Base-by-base conservation (phyloP, 352 stramenopile species). In the Pythium biforme region DNA sequence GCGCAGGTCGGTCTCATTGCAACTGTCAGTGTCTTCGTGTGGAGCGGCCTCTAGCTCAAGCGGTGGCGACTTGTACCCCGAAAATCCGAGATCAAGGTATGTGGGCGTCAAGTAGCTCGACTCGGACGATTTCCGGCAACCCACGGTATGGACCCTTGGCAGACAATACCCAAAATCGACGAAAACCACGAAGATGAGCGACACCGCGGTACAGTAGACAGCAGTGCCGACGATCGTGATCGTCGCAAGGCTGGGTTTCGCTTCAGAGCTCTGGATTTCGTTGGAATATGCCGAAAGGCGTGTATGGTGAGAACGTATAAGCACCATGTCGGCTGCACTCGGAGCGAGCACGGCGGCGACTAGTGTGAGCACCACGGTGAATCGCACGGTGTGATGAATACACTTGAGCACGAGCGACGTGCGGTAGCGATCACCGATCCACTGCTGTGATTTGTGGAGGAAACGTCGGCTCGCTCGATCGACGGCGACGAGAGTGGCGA, bases 271-370 rank as follows among this genome's bases (percentile, higher is more conserved):
- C 31, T 10, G 5, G 31, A 10, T 34, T 5, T 34, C 31, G 37
- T 37, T 37, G 14, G 31, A 37, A 43, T 17, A 23, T 4, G 64
- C 29, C 48, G 62, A 50, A 31, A 69, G 57, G 17, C 62, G 62
- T 50, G 64, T 52, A 1, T 51, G 37, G 25, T 50, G 48, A 25
- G 50, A 41, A 5, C 56, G 55, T 7, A 69, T 8, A 14, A 69
- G 43, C 20, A 69, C n/a, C 40, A 64, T 41, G 33, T 69, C 62
- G 22, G 20, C 40, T 2, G 62, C 49, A n/a, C 64, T 62, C 31
- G 62, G 62, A 29, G 39, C 9, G 0, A 69, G 39, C 37, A 43
- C 39, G 8, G 56, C 14, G 8, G 27, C 45, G 25, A 56, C 19
- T 9, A 68, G 45, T 25, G 25, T 15, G 23, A 48, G 14, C 14